Percentiles rank a stretch among this genome's conserved stretches.
Evolutionary conservation across 805 yeast species (phyloP).

Genomic region (Cyberlindnera suaveolens): DNA sequence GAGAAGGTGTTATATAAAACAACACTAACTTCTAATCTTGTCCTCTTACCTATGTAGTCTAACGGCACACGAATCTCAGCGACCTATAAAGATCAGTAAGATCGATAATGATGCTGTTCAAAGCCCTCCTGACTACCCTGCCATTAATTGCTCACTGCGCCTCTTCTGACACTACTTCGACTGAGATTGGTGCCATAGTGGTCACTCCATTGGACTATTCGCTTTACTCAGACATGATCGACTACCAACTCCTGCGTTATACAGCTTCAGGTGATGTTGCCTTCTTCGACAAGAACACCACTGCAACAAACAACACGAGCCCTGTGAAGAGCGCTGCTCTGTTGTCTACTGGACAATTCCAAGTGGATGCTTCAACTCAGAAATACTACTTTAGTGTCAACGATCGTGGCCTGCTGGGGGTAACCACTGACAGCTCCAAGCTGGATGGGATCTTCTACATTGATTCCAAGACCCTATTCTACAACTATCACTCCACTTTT

Average conservation of each 20-base stretch:
- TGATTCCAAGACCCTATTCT: constrained; percentile 7
- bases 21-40: too few species aligned
- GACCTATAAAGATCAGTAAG: too few species aligned
- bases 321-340: constrained; percentile 10
- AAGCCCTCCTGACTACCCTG: background rate
- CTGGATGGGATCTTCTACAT: constrained; percentile 15
- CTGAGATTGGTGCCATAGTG: constrained; percentile 12
- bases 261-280: constrained; percentile 9
- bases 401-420: constrained; percentile 11
- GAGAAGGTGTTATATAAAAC: too few species aligned
- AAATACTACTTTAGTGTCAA: constrained; percentile 9
- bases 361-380: background rate
- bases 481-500: constrained; percentile 17
- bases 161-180: background rate
- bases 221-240: constrained; percentile 13
- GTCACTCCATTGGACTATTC: constrained; percentile 17
- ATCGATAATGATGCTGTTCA: too few species aligned
- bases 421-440: constrained; percentile 2
- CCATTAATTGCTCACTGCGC: background rate
- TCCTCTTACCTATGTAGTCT: too few species aligned
- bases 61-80: too few species aligned
- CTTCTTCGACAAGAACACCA: constrained; percentile 10
- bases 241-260: constrained; percentile 12
- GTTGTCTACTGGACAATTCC: constrained; percentile 10
- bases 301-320: constrained; percentile 3